Evolutionary conservation across 2,329 filamentous ascomycete species (phyloP).

Genomic region (Parastagonospora nodorum): DNA sequence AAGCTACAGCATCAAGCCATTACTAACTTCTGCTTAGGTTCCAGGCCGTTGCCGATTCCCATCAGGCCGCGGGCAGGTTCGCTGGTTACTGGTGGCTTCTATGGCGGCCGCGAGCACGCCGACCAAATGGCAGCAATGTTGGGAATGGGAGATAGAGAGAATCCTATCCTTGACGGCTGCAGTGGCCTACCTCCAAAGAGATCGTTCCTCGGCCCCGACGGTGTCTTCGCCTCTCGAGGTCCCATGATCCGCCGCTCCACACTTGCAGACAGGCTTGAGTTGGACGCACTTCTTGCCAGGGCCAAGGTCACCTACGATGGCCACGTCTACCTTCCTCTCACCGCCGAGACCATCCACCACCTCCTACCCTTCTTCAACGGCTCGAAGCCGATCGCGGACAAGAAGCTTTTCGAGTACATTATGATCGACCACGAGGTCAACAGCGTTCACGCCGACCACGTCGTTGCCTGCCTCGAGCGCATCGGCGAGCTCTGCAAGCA

Average conservation of each 20-base stretch:
- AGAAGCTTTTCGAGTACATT: conserved; percentile 15
- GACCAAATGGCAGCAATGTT: too few species aligned
- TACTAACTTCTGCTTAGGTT: too few species aligned
- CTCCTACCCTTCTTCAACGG: conserved; percentile 17
- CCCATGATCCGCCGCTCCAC: conserved; percentile 14
- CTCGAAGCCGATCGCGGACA: conserved; percentile 14
- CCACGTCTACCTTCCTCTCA: conserved; percentile 15
- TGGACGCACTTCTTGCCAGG: conserved; percentile 13
- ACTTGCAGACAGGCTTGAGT: conserved; percentile 16
- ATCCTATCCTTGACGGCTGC: conserved; percentile 6
- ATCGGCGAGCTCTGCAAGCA: conserved; percentile 19
- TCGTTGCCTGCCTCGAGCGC: conserved; percentile 10
- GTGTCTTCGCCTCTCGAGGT: background rate
- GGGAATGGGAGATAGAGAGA: background rate
- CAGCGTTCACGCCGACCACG: conserved; percentile 9
- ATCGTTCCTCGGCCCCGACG: conserved; percentile 1
- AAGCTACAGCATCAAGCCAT: too few species aligned
- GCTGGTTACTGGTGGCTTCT: too few species aligned
- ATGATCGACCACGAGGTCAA: conserved; percentile 20
- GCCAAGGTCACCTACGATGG: conserved; percentile 8
- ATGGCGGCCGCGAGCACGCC: too few species aligned
- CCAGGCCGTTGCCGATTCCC: too few species aligned
- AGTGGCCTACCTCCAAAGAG: conserved; percentile 9
- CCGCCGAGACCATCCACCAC: conserved; percentile 3
- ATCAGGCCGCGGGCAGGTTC: too few species aligned